A percentile compares a stretch with the other conserved stretches of the same genome.
These are phyloP conservation scores for Neurospora sp. DNA, from an alignment of 495 filamentous ascomycete species.

Conservation along the genomic window DNA sequence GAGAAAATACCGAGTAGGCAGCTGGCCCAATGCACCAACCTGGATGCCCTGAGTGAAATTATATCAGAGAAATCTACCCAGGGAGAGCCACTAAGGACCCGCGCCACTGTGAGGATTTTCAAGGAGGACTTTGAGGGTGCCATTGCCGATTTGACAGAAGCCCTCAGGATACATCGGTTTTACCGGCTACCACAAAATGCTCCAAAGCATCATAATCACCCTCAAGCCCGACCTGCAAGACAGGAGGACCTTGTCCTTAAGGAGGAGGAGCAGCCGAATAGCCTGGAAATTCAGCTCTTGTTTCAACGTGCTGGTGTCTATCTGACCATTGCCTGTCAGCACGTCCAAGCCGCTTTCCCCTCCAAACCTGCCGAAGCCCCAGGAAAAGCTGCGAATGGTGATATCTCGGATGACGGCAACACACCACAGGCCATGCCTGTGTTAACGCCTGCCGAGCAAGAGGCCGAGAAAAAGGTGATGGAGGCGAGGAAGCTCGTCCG, in stretches of 20 bases:
- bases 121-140: slow-evolving; percentile 64
- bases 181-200: slow-evolving; percentile 34
- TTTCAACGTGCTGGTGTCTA: slow-evolving; percentile 72
- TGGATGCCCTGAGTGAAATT: slow-evolving; percentile 54
- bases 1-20: slow-evolving; percentile 74
- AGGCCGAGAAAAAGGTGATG: slow-evolving; percentile 33
- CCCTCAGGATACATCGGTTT: slow-evolving; percentile 48
- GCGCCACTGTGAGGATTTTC: slow-evolving; percentile 63
- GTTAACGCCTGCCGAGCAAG: slow-evolving; percentile 23
- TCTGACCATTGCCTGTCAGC: slow-evolving; percentile 55
- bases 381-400: not conserved
- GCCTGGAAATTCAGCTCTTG: slow-evolving; percentile 60
- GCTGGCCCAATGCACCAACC: slow-evolving; percentile 60
- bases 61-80: slow-evolving; percentile 51
- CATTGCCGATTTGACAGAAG: slow-evolving; percentile 54
- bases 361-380: not conserved
- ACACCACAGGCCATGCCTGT: not conserved
- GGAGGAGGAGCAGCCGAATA: slow-evolving; percentile 62
- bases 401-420: not conserved
- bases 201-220: slow-evolving; percentile 18
- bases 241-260: slow-evolving; percentile 47
- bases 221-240: slow-evolving; percentile 13
- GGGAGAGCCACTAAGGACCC: slow-evolving; percentile 55
- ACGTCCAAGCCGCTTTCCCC: slow-evolving; percentile 28
- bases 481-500: slow-evolving; percentile 58